phyloP scores from a whole-genome alignment of 2,329 filamentous ascomycete genomes.

The Phaeophleospora eucalypticola region DNA sequence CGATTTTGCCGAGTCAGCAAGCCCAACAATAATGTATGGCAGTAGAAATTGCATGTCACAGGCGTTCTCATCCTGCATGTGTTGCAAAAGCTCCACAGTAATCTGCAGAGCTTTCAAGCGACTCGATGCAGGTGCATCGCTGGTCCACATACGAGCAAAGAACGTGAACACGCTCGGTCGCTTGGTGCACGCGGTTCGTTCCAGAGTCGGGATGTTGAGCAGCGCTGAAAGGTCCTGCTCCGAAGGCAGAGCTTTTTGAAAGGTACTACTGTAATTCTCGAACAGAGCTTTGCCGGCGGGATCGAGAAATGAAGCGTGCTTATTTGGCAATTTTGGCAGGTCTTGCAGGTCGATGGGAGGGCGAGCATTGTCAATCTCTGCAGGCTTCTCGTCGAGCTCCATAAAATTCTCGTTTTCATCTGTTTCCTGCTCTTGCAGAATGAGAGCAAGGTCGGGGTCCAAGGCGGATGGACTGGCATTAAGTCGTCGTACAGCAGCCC shows the following conservation, averaged over 20 bases:
- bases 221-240: conserved; percentile 12
- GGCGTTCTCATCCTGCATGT: conserved; percentile 3
- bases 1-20: conserved; percentile 52
- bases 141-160: conserved; percentile 19
- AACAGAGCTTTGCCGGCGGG: conserved; percentile 9
- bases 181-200: conserved; percentile 8
- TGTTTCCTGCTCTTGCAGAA: conserved; percentile 10
- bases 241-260: conserved; percentile 14
- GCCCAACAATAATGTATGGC: conserved; percentile 72
- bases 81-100: conserved; percentile 11
- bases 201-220: conserved; percentile 15
- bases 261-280: conserved; percentile 11
- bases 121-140: conserved; percentile 7
- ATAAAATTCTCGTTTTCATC: conserved; percentile 8
- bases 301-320: conserved; percentile 18
- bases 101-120: conserved; percentile 17
- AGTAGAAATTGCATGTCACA: conserved; percentile 68
- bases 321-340: conserved; percentile 13
- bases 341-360: conserved; percentile 7
- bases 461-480: conserved; percentile 7
- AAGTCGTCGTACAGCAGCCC: conserved; percentile 6
- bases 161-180: conserved; percentile 18
- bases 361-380: neutral
- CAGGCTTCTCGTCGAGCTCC: conserved; percentile 7
- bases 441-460: conserved; percentile 14